Evolutionary conservation across 441 rosid species (phyloP), one percentile per base, ranked within the genome.

Genomic region (Pelargonium fulgidum): DNA sequence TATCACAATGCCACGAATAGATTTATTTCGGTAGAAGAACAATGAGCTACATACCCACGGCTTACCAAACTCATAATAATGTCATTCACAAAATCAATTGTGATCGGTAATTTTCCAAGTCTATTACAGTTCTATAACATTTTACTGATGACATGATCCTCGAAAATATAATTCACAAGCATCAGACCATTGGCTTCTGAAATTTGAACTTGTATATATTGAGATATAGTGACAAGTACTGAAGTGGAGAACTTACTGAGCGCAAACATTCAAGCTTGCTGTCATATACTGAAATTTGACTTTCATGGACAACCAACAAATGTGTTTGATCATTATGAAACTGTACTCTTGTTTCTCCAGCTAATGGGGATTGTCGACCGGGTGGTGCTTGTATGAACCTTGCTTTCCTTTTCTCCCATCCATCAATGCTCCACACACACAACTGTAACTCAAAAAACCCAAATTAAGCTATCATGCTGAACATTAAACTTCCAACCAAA

Each of bases 321-420:
- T 89, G 97, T 62, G 82, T 78, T 79, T 95, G 99, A 72, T 95
- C 99, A 70, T 81, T 91, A 81, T 95, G 98, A 79, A 95, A 95
- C 76, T 92, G 99, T 70, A 95, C 98, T 61, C 96, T 91, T 0
- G 98, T 92, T 52, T 95, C 98, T 62, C 96, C 86, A 67, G 80
- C 85, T 36, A 80, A 78, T 29, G 81, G 67, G 6, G 90, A 65
- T 12, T 88, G 75, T 77, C 96, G 83, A 67, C 96, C 97, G 11
- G 85, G 67, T 48, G 93, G 93, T 63, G 85, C 82, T 77, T 87
- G 99, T 86, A 95, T 81, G 76, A 79, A 81, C 75, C 85, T 87
- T 75, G 78, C 68, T 83, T 81, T 92, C 80, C 88, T 95, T 82
- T 85, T 95, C 82, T 92, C 98, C 97, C 98, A 95, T 72, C 92